These are phyloP conservation scores for Pythium rhizo-oryzae DNA, from an alignment of 352 stramenopile genomes.

Conservation along the genomic window DNA sequence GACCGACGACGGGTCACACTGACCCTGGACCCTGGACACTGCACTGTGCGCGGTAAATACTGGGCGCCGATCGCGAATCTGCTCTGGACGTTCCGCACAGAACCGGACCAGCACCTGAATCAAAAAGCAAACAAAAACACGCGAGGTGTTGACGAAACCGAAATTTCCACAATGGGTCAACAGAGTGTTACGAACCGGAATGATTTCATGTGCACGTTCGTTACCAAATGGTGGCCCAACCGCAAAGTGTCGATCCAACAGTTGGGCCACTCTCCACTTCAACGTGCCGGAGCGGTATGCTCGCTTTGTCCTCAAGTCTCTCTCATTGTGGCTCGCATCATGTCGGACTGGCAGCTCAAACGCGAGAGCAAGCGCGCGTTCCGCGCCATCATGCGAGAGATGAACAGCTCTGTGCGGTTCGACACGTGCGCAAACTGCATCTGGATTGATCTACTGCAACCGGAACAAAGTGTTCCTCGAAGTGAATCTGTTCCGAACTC, in stretches of 20 bases:
- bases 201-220: not conserved
- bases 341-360: conserved; percentile 17
- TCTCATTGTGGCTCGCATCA: not conserved
- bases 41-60: not conserved
- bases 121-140: not conserved
- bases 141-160: not conserved
- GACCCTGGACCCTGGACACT: not conserved
- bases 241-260: conserved; percentile 1
- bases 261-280: conserved; percentile 21
- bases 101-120: not conserved
- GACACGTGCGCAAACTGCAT: conserved; percentile 14
- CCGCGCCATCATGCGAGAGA: conserved; percentile 24
- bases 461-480: too few species aligned
- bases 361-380: conserved; percentile 24
- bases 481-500: too few species aligned
- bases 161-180: conserved; percentile 7
- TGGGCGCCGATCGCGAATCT: not conserved
- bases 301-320: not conserved
- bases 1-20: not conserved
- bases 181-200: conserved; percentile 1
- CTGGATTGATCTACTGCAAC: too few species aligned
- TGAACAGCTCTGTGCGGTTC: conserved; percentile 20
- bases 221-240: conserved; percentile 2
- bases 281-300: conserved; percentile 1
- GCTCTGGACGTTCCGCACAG: not conserved